phyloP scores from a whole-genome alignment of 352 stramenopile species.

The Phytophthora kernoviae region DNA sequence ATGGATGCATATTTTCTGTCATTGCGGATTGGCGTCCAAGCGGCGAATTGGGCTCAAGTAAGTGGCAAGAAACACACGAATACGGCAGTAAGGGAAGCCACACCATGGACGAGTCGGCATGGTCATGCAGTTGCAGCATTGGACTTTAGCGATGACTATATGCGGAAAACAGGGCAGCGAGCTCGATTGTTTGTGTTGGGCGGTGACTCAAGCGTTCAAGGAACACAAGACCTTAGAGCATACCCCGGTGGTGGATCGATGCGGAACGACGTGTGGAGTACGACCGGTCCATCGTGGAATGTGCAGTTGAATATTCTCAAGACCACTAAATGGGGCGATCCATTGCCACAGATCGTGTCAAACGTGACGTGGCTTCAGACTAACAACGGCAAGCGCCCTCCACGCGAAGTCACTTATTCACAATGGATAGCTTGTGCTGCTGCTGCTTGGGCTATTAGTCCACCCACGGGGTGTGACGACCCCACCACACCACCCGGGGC shows the following conservation, averaged over 20 bases:
- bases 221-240: slow-evolving; percentile 66
- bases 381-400: slow-evolving; percentile 71
- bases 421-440: slow-evolving; percentile 73
- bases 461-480: slow-evolving; percentile 61
- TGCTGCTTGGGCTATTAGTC: slow-evolving; percentile 52
- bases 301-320: slow-evolving; percentile 65
- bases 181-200: slow-evolving; percentile 73
- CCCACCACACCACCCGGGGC: slow-evolving; percentile 58
- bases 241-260: slow-evolving; percentile 70
- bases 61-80: slow-evolving; percentile 69
- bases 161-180: slow-evolving; percentile 44
- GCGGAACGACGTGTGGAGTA: slow-evolving; percentile 79
- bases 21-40: background rate
- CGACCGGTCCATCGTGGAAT: slow-evolving; percentile 59
- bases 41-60: slow-evolving; percentile 74
- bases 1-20: slow-evolving; percentile 5
- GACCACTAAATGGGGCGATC: slow-evolving; percentile 72
- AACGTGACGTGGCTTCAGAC: slow-evolving; percentile 77
- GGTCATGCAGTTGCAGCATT: slow-evolving; percentile 66
- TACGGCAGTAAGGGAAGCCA: slow-evolving; percentile 48
- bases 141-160: slow-evolving; percentile 60
- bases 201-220: slow-evolving; percentile 72
- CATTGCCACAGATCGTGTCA: slow-evolving; percentile 66
- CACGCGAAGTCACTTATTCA: slow-evolving; percentile 54
- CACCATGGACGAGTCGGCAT: slow-evolving; percentile 66